phyloP scores from a whole-genome alignment of 306 rosid species.

The Casuarina cunninghamiana region DNA sequence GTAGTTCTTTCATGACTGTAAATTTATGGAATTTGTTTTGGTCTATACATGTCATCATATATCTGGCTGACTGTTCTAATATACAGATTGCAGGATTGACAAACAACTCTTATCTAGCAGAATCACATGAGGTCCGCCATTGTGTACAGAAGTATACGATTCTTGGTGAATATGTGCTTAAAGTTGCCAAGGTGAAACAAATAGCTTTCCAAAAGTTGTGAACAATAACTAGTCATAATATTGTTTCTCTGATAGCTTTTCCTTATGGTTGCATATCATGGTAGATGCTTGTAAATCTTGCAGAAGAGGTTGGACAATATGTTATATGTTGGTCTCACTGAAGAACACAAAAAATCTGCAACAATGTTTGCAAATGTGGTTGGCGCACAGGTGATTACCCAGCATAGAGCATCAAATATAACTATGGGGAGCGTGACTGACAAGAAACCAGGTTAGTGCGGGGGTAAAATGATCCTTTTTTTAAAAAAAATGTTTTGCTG shows the following conservation, averaged over 20 bases:
- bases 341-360: conserved; percentile 97
- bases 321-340: conserved; percentile 98
- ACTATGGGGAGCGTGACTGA: conserved; percentile 37
- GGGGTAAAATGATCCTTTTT: conserved; percentile 13
- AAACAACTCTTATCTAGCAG: conserved; percentile 76
- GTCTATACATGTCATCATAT: not conserved
- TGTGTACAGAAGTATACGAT: conserved; percentile 72
- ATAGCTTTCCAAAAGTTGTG: conserved; percentile 21
- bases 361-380: conserved; percentile 90
- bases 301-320: conserved; percentile 88
- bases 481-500: not conserved
- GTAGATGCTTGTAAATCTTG: conserved; percentile 43
- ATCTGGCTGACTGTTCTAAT: conserved; percentile 36
- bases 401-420: conserved; percentile 60
- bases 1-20: not conserved
- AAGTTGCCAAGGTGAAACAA: conserved; percentile 79
- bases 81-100: conserved; percentile 95
- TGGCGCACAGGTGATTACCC: conserved; percentile 96
- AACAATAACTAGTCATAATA: conserved; percentile 19
- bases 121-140: conserved; percentile 83
- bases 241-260: conserved; percentile 26
- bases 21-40: conserved; percentile 17
- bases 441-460: conserved; percentile 57
- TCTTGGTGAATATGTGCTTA: conserved; percentile 81
- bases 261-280: conserved; percentile 33